These are phyloP conservation scores for Colletotrichum camelliae DNA, from an alignment of 2,329 filamentous ascomycete species.

Conservation along the genomic window DNA sequence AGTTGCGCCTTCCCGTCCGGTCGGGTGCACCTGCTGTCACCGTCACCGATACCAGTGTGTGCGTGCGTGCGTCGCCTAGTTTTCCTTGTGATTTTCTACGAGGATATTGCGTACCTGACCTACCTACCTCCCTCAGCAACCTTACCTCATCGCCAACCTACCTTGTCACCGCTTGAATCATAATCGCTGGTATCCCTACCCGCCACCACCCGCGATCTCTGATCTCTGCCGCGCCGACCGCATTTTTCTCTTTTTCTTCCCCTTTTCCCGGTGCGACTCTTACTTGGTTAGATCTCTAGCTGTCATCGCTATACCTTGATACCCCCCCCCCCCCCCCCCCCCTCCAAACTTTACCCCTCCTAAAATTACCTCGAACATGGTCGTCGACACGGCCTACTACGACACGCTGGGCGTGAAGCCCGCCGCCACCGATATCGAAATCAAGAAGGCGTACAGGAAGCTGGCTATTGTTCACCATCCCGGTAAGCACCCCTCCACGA, in stretches of 20 bases:
- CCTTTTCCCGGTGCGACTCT: neutral
- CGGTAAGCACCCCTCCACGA: constrained; percentile 52
- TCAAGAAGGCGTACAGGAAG: constrained; percentile 97
- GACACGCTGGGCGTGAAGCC: constrained; percentile 85
- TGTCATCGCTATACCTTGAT: neutral
- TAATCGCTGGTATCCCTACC: neutral
- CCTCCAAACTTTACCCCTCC: neutral
- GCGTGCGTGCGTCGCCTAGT: neutral
- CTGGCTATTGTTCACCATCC: constrained; percentile 93
- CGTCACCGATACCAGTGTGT: neutral
- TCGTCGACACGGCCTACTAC: constrained; percentile 88
- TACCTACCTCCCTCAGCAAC: neutral
- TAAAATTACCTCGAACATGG: constrained; percentile 62
- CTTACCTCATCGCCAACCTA: neutral
- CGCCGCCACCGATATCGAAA: constrained; percentile 87
- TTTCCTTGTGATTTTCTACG: neutral
- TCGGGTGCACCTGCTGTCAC: neutral
- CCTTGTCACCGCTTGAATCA: neutral
- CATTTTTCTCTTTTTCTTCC: neutral
- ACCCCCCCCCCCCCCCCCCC: neutral
- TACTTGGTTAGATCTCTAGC: neutral
- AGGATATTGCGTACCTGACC: neutral
- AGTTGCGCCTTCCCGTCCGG: neutral
- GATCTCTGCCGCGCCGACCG: neutral
- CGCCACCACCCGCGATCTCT: neutral